Evolutionary conservation across 2,329 filamentous ascomycete species (phyloP), one percentile per base, ranked within the genome.

Genomic region (Fusarium sp.): DNA sequence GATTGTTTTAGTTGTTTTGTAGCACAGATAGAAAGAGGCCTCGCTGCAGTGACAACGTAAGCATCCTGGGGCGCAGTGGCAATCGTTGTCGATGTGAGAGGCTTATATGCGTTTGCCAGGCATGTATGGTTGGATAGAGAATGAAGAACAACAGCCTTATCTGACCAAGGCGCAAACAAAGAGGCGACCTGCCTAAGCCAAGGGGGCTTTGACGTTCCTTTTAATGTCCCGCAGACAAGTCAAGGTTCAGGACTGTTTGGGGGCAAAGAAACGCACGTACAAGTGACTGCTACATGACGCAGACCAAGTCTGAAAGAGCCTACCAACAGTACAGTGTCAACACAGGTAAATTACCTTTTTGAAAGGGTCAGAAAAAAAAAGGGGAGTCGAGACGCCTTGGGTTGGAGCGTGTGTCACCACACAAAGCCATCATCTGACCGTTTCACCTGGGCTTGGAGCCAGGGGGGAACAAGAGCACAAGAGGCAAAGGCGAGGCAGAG

Each of bases 21-120:
- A 62, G 61, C 64, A 67, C 70, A 61, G 62, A 62, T 64, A 65
- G 64, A 71, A 47, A 61, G 67, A 77, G 72, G 72, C 72, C 64
- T 77, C 61, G 67, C 54, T 66, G 66, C 70, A 67, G 70, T 64
- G 66, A 67, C 71, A 72, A 76, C 71, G 73, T 76, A 64, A 76
- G 73, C 73, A 72, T 37, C 62, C 64, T 29, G 71, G 29, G 73
- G 73, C 68, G 68, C 73, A 76, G 70, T 70, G 47, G 56, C 35
- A 50, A 60, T 20, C 64, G 68, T 42, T 52, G 61, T 72, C 72
- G 64, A 69, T 72, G 71, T 64, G 60, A 37, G 58, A 62, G 71
- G 69, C 69, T 74, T 74, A 59, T 66, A 69, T 72, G 71, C 69
- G 64, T 74, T 65, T 63, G 54, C 54, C 13, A 74, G 65, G 71